Conservation (phyloP, 495 filamentous ascomycete species). For the Cryomyces antarcticus region DNA sequence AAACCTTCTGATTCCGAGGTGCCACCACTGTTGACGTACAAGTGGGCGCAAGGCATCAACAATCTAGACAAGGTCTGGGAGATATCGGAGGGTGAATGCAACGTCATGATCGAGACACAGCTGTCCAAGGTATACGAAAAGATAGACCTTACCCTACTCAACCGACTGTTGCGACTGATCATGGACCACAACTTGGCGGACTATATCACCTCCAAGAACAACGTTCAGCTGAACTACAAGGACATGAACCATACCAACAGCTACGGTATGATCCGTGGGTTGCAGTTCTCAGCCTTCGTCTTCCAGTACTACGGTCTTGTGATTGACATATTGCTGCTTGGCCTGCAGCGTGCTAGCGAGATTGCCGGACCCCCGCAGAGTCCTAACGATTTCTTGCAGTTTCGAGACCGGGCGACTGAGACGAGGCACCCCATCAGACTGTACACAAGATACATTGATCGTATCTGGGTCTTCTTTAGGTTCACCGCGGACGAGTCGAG, state of each 20-base stretch:
- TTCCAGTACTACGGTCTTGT: constrained; percentile 98
- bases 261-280: constrained; percentile 91
- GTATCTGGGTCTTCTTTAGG: constrained; percentile 93
- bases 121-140: constrained; percentile 98
- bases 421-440: constrained; percentile 84
- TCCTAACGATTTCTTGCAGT: constrained; percentile 97
- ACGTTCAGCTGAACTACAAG: constrained; percentile 97
- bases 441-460: constrained; percentile 94
- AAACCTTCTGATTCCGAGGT: constrained; percentile 99
- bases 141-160: constrained; percentile 90
- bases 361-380: constrained; percentile 92
- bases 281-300: constrained; percentile 95
- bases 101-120: constrained; percentile 97
- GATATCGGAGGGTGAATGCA: constrained; percentile 84
- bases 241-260: constrained; percentile 99
- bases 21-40: constrained; percentile 89
- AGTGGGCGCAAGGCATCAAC: constrained; percentile 99
- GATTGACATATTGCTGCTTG: constrained; percentile 81
- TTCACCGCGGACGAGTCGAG: constrained; percentile 87
- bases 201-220: constrained; percentile 99
- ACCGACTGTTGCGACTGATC: constrained; percentile 79
- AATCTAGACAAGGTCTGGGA: constrained; percentile 98
- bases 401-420: constrained; percentile 77
- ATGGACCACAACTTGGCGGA: constrained; percentile 99
- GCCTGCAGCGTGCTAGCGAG: constrained; percentile 83